phyloP scores from a whole-genome alignment of 2,329 filamentous ascomycete species.

The Chrysoporthe puriensis region DNA sequence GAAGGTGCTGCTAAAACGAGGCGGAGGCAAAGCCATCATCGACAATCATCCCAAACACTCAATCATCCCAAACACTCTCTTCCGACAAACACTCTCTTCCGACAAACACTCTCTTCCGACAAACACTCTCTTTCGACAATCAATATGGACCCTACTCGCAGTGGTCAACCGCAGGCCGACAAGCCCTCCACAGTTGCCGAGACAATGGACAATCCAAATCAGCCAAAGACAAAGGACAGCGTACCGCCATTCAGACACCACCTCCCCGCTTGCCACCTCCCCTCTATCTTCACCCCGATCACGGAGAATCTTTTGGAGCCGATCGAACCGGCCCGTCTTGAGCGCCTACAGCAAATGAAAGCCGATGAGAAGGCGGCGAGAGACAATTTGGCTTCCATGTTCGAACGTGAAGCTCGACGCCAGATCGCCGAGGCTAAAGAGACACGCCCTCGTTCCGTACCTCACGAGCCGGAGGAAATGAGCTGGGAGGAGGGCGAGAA shows the following conservation, averaged over 20 bases:
- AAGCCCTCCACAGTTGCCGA: conserved; percentile 2
- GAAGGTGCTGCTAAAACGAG: not conserved
- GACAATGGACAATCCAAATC: not conserved
- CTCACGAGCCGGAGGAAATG: conserved; percentile 25
- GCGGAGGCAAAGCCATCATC: not conserved
- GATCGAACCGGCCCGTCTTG: conserved; percentile 34
- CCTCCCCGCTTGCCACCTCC: conserved; percentile 14
- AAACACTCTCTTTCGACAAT: too few relatives aligned
- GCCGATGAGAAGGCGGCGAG: conserved; percentile 36
- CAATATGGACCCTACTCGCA: conserved; percentile 13
- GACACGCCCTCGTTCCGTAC: conserved; percentile 14
- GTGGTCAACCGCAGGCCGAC: not conserved
- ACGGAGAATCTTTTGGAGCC: conserved; percentile 37
- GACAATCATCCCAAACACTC: too few relatives aligned
- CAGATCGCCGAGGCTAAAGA: conserved; percentile 34
- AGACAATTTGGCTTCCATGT: conserved; percentile 39
- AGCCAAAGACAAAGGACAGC: conserved; percentile 21
- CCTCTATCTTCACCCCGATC: conserved; percentile 41
- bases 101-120: too few relatives aligned
- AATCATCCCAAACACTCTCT: too few relatives aligned
- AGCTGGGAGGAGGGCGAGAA: conserved; percentile 33
- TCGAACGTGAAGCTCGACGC: conserved; percentile 40
- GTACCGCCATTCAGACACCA: conserved; percentile 36
- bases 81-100: too few relatives aligned
- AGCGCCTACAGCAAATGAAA: conserved; percentile 37